These are phyloP conservation scores for Sphaceloma murrayae DNA, from an alignment of 2,329 filamentous ascomycete species.

Conservation along the genomic window DNA sequence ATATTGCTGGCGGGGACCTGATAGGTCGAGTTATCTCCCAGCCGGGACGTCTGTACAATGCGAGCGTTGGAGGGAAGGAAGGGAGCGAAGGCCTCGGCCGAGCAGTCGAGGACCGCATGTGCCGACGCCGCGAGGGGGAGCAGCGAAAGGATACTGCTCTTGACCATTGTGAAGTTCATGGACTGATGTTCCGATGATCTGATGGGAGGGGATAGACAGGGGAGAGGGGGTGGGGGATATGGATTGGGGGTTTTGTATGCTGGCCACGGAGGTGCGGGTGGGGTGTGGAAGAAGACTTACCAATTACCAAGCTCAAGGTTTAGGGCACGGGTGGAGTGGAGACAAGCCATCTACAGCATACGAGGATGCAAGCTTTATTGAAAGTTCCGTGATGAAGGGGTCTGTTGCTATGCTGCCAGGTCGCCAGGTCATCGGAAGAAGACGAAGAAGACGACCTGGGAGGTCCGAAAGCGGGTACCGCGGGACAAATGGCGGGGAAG, in stretches of 20 bases:
- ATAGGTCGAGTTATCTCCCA: conserved; percentile 32
- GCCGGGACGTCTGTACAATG: conserved; percentile 29
- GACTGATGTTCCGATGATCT: no score
- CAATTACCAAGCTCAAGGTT: not conserved
- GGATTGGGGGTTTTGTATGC: no score
- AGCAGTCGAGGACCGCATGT: conserved; percentile 24
- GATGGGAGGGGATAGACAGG: no score
- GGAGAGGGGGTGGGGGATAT: no score
- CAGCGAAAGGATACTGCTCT: not conserved
- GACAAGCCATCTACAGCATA: no score
- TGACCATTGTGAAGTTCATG: conserved; percentile 12
- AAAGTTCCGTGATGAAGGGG: no score
- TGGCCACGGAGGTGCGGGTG: not conserved
- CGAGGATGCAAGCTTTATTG: no score
- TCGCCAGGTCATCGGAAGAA: no score
- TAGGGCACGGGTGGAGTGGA: no score
- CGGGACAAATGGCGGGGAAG: not conserved
- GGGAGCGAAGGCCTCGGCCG: conserved; percentile 27
- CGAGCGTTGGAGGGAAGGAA: conserved; percentile 29
- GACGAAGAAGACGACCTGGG: no score
- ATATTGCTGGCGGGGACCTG: conserved; percentile 30
- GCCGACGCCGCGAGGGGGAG: not conserved
- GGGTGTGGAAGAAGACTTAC: not conserved
- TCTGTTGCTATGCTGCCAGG: no score
- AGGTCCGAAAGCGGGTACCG: not conserved